phyloP scores from a whole-genome alignment of 805 yeast genomes.

The Ogataea haglerorum region DNA sequence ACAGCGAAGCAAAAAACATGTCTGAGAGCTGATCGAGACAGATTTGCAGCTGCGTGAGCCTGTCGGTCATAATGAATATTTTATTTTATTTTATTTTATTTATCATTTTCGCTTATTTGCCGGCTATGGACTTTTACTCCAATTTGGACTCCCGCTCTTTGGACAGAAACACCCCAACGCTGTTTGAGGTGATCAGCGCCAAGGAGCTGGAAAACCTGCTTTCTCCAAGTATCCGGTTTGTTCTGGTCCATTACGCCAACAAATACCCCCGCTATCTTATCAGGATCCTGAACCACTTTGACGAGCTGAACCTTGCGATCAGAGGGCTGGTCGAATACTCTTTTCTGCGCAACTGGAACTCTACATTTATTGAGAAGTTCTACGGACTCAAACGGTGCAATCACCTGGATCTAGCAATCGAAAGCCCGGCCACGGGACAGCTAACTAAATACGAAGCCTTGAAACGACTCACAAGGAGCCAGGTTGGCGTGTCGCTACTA shows the following conservation, averaged over 20 bases:
- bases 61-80: conserved; percentile 65
- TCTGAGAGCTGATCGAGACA: conserved; percentile 79
- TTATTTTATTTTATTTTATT: neutral
- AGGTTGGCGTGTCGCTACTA: conserved; percentile 51
- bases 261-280: conserved; percentile 70
- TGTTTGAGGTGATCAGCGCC: conserved; percentile 84
- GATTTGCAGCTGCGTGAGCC: conserved; percentile 84
- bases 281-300: conserved; percentile 62
- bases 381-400: conserved; percentile 77
- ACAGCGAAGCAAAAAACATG: conserved; percentile 73
- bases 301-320: conserved; percentile 63
- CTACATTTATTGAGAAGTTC: conserved; percentile 87
- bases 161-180: conserved; percentile 75
- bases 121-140: conserved; percentile 71
- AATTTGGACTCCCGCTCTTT: conserved; percentile 73
- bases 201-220: conserved; percentile 71
- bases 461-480: conserved; percentile 50
- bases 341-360: conserved; percentile 69
- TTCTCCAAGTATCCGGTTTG: conserved; percentile 78
- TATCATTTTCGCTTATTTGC: conserved; percentile 1
- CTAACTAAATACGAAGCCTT: conserved; percentile 41
- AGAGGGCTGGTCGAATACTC: conserved; percentile 68
- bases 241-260: conserved; percentile 77
- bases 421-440: conserved; percentile 7
- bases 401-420: conserved; percentile 15